Percentiles rank a stretch among this genome's conserved stretches.
Conservation (phyloP, 352 stramenopile genomes). For the Phytophthora cryptogea region DNA sequence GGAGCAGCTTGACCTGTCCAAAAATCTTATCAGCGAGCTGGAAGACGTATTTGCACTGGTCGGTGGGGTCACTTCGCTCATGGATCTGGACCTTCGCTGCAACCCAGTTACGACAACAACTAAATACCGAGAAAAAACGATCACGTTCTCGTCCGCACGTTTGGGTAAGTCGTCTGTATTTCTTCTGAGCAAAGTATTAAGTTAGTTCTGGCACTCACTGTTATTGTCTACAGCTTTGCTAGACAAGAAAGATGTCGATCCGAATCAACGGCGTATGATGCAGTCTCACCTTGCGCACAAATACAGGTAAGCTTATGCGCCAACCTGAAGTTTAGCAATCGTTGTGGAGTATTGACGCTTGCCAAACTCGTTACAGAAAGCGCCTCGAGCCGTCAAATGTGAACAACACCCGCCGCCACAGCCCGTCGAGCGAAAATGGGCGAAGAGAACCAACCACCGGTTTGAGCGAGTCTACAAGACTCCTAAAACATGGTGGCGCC, state of each 20-base stretch:
- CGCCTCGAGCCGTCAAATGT: slow-evolving; percentile 7
- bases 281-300: slow-evolving; percentile 81
- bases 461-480: slow-evolving; percentile 39
- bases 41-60: slow-evolving; percentile 75
- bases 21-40: slow-evolving; percentile 63
- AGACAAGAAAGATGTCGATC: slow-evolving; percentile 76
- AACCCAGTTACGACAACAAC: slow-evolving; percentile 57
- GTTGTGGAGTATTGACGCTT: not conserved
- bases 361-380: slow-evolving; percentile 35
- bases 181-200: not conserved
- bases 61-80: slow-evolving; percentile 42
- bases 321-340: not conserved
- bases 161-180: slow-evolving; percentile 41
- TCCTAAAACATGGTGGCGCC: slow-evolving; percentile 47
- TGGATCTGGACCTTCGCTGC: slow-evolving; percentile 60
- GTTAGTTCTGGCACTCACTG: not conserved
- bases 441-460: slow-evolving; percentile 8
- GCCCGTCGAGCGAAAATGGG: slow-evolving; percentile 9
- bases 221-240: slow-evolving; percentile 48
- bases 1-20: slow-evolving; percentile 67
- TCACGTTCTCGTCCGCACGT: slow-evolving; percentile 69
- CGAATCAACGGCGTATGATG: slow-evolving; percentile 80
- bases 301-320: slow-evolving; percentile 51
- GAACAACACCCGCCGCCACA: slow-evolving; percentile 9
- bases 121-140: slow-evolving; percentile 76